phyloP scores from a whole-genome alignment of 2,329 filamentous ascomycete genomes.

The Penicillium sp. region DNA sequence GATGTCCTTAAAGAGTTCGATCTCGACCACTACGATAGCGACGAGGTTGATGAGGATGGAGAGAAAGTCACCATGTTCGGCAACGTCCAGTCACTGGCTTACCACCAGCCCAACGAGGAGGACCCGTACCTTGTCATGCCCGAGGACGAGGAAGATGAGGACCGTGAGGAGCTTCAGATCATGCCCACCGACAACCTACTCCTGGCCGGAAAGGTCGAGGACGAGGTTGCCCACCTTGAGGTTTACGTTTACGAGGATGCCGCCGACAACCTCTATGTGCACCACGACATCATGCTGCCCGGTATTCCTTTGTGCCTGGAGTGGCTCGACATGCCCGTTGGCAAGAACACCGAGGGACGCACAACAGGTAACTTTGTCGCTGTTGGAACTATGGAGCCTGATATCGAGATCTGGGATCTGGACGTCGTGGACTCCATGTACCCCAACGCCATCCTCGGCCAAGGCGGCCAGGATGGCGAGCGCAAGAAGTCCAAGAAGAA shows the following conservation, averaged over 20 bases:
- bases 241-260: slow-evolving; percentile 97
- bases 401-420: slow-evolving; percentile 98
- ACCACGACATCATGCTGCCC: slow-evolving; percentile 99
- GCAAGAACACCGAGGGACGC: slow-evolving; percentile 65
- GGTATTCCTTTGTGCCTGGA: slow-evolving; percentile 94
- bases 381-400: slow-evolving; percentile 94
- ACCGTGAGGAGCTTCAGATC: slow-evolving; percentile 91
- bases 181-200: slow-evolving; percentile 90
- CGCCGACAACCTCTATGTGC: slow-evolving; percentile 95
- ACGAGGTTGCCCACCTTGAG: slow-evolving; percentile 94
- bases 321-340: slow-evolving; percentile 91
- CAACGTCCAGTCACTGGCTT: slow-evolving; percentile 88
- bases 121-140: slow-evolving; percentile 95
- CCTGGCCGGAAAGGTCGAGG: slow-evolving; percentile 89
- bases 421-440: slow-evolving; percentile 98
- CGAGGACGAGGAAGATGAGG: slow-evolving; percentile 78
- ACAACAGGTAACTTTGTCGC: slow-evolving; percentile 86
- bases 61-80: slow-evolving; percentile 90
- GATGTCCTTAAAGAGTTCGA: slow-evolving; percentile 96
- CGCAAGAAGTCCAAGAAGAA: slow-evolving; percentile 85
- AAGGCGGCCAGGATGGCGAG: slow-evolving; percentile 56
- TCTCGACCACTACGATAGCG: slow-evolving; percentile 91
- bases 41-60: slow-evolving; percentile 64
- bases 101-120: slow-evolving; percentile 90
- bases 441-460: slow-evolving; percentile 90